Evolutionary conservation across 768 basidiomycete species (phyloP).

Genomic region (Boletus reticulatus): DNA sequence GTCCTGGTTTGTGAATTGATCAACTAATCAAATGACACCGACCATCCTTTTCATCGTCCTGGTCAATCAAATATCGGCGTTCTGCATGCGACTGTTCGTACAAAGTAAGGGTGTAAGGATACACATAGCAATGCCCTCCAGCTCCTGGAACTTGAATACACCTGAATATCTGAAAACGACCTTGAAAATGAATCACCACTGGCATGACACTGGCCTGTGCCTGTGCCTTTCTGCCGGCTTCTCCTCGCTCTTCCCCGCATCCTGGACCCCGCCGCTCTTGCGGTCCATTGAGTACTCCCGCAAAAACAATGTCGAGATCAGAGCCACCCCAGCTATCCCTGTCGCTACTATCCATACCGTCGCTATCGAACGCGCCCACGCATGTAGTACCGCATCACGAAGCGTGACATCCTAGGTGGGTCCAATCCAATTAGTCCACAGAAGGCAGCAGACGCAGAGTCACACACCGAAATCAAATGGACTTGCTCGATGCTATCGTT

Average conservation of each 20-base stretch:
- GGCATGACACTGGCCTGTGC: too few species aligned
- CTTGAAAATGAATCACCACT: too few species aligned
- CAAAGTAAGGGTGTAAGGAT: too few species aligned
- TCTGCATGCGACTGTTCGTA: too few species aligned
- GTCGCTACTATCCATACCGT: background rate
- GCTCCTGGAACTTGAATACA: too few species aligned
- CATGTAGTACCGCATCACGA: background rate
- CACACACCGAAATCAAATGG: constrained; percentile 27
- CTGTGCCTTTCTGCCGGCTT: too few species aligned
- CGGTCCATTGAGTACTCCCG: background rate
- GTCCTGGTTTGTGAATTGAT: too few species aligned
- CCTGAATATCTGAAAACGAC: too few species aligned
- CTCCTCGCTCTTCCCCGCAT: background rate
- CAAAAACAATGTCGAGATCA: background rate
- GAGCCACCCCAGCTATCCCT: background rate
- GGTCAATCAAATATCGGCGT: too few species aligned
- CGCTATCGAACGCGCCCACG: background rate
- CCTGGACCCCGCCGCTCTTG: background rate
- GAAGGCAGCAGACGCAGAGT: background rate
- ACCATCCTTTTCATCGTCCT: too few species aligned
- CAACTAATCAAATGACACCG: too few species aligned
- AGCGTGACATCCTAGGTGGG: background rate
- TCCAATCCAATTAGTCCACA: background rate
- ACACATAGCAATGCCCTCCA: too few species aligned
- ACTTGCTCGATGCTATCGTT: constrained; percentile 48